phyloP scores from a whole-genome alignment of 2,329 filamentous ascomycete species.

The Aspergillus tamarii region DNA sequence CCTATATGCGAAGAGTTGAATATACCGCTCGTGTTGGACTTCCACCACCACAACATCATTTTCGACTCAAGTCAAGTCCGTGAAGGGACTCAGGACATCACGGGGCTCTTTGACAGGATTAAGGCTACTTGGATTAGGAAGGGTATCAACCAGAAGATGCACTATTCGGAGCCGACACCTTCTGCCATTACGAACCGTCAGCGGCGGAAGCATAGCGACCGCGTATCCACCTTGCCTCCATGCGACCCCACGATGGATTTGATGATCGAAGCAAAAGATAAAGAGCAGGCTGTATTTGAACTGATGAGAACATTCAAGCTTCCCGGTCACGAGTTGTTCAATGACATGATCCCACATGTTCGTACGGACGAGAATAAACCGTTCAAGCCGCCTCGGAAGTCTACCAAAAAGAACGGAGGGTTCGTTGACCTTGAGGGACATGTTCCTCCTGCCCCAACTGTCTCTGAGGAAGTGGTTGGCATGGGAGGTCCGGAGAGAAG shows the following conservation, averaged over 20 bases:
- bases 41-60: slow-evolving; percentile 92
- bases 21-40: slow-evolving; percentile 90
- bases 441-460: slow-evolving; percentile 47
- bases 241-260: slow-evolving; percentile 84
- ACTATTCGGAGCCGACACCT: slow-evolving; percentile 82
- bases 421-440: slow-evolving; percentile 47
- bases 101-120: slow-evolving; percentile 74
- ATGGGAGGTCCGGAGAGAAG: slow-evolving; percentile 84
- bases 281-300: slow-evolving; percentile 94
- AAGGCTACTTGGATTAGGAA: slow-evolving; percentile 82
- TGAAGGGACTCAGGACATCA: slow-evolving; percentile 84
- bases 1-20: slow-evolving; percentile 92
- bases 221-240: slow-evolving; percentile 78
- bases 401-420: slow-evolving; percentile 48
- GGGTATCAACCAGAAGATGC: slow-evolving; percentile 90
- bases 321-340: slow-evolving; percentile 75
- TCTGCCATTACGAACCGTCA: slow-evolving; percentile 77
- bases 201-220: slow-evolving; percentile 80
- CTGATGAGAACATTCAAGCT: slow-evolving; percentile 87
- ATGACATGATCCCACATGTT: slow-evolving; percentile 76
- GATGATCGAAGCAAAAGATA: slow-evolving; percentile 99
- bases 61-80: slow-evolving; percentile 74
- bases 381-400: slow-evolving; percentile 52
- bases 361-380: slow-evolving; percentile 74
- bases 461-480: slow-evolving; percentile 71